These are phyloP conservation scores for Aleurites moluccanus DNA, from an alignment of 441 rosid genomes.

Conservation along the genomic window DNA sequence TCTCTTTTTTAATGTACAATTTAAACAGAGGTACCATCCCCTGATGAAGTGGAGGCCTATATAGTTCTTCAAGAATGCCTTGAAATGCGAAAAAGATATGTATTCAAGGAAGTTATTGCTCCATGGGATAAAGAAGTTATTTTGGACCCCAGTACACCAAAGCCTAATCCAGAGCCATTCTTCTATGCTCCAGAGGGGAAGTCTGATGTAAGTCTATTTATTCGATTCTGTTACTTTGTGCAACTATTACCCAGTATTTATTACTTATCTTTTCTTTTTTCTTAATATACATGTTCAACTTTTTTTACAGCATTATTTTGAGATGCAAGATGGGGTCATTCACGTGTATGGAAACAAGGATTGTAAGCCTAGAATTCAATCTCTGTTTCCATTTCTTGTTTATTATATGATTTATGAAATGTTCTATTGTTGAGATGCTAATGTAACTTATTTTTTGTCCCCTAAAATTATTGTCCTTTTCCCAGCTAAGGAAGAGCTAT, in stretches of 20 bases:
- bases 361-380: conserved; percentile 44
- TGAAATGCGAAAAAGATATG: conserved; percentile 75
- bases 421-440: neutral
- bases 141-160: conserved; percentile 95
- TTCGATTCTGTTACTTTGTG: conserved; percentile 2
- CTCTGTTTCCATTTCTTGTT: conserved; percentile 2
- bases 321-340: conserved; percentile 95
- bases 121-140: conserved; percentile 98
- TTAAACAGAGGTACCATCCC: conserved; percentile 71
- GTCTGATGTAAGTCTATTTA: conserved; percentile 58
- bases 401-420: conserved; percentile 8
- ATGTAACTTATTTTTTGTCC: neutral
- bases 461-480: conserved; percentile 11
- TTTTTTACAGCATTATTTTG: conserved; percentile 77
- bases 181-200: conserved; percentile 70
- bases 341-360: conserved; percentile 85
- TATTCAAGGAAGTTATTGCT: conserved; percentile 80
- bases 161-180: conserved; percentile 89
- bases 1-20: neutral
- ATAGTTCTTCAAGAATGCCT: conserved; percentile 90
- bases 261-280: conserved; percentile 8
- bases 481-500: conserved; percentile 78
- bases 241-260: neutral
- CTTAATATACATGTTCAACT: conserved; percentile 18
- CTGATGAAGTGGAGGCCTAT: conserved; percentile 84